These are phyloP conservation scores for Rubia peregrina DNA, from an alignment of 305 asterid species.

Conservation along the genomic window DNA sequence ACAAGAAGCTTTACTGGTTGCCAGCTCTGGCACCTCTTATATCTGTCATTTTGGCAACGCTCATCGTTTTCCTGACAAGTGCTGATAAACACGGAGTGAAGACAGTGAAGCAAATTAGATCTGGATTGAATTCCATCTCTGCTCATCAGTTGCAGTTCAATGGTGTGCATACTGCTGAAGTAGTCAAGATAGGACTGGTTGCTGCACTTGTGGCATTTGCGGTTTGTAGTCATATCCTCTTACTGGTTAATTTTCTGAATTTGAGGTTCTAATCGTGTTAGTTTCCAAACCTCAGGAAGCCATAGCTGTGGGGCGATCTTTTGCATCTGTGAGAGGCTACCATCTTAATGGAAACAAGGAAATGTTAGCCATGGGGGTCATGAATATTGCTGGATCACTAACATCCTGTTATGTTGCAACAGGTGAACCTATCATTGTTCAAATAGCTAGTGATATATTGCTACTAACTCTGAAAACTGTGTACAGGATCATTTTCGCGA, in stretches of 20 bases:
- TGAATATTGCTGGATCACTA: conserved; percentile 76
- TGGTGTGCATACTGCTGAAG: conserved; percentile 43
- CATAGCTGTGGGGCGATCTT: conserved; percentile 70
- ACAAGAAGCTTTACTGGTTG: conserved; percentile 32
- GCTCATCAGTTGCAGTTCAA: conserved; percentile 43
- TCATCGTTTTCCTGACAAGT: conserved; percentile 29
- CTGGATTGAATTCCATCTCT: conserved; percentile 73
- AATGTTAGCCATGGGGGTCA: conserved; percentile 80
- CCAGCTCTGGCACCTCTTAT: conserved; percentile 32
- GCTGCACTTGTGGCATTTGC: conserved; percentile 63
- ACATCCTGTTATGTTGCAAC: conserved; percentile 80
- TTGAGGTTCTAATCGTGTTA: background rate
- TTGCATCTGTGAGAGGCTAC: conserved; percentile 68
- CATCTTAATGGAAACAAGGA: conserved; percentile 77
- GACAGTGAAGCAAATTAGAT: conserved; percentile 47
- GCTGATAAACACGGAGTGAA: conserved; percentile 42
- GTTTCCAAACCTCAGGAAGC: conserved; percentile 51
- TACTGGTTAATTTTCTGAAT: background rate
- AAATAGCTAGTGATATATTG: background rate
- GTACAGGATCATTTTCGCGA: conserved; percentile 72
- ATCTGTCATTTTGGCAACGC: conserved; percentile 31
- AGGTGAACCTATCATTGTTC: conserved; percentile 27
- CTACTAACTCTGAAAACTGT: background rate
- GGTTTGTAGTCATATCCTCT: conserved; percentile 20
- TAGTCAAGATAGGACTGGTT: conserved; percentile 55